Evolutionary conservation across 805 yeast species (phyloP).

Genomic region (Metschnikowia cubensis): DNA sequence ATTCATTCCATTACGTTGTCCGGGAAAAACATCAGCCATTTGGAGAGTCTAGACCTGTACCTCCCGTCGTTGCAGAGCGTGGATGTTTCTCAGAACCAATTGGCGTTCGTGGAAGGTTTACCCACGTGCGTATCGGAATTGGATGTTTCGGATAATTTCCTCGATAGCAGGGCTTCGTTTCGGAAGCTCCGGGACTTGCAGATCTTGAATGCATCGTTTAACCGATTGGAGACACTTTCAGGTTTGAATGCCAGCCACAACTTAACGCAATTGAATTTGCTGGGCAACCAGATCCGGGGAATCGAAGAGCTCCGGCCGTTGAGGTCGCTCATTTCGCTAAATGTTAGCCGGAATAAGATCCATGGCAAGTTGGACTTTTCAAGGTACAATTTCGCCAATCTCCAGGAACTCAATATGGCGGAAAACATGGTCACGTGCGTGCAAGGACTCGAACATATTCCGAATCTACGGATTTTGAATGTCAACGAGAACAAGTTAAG

Average conservation of each 20-base stretch:
- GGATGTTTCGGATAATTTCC: slow-evolving; percentile 34
- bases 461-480: slow-evolving; percentile 36
- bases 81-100: slow-evolving; percentile 40
- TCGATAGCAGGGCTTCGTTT: slow-evolving; percentile 42
- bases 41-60: slow-evolving; percentile 42
- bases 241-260: slow-evolving; percentile 38
- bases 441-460: slow-evolving; percentile 32
- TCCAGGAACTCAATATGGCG: slow-evolving; percentile 43
- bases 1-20: slow-evolving; percentile 36
- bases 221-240: slow-evolving; percentile 33
- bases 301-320: slow-evolving; percentile 37
- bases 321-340: slow-evolving; percentile 37
- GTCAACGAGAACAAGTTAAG: slow-evolving; percentile 39
- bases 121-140: slow-evolving; percentile 38
- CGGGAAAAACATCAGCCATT: slow-evolving; percentile 32
- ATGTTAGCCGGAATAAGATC: slow-evolving; percentile 41
- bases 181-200: slow-evolving; percentile 39
- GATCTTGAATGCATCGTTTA: slow-evolving; percentile 36
- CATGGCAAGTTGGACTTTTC: slow-evolving; percentile 37
- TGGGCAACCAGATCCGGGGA: slow-evolving; percentile 32
- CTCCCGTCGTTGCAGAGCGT: slow-evolving; percentile 41
- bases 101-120: slow-evolving; percentile 44
- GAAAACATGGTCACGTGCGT: slow-evolving; percentile 38
- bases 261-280: slow-evolving; percentile 37
- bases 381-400: slow-evolving; percentile 29